Conservation (phyloP, 2,329 filamentous ascomycete species). For the Cladosporium phlei region DNA sequence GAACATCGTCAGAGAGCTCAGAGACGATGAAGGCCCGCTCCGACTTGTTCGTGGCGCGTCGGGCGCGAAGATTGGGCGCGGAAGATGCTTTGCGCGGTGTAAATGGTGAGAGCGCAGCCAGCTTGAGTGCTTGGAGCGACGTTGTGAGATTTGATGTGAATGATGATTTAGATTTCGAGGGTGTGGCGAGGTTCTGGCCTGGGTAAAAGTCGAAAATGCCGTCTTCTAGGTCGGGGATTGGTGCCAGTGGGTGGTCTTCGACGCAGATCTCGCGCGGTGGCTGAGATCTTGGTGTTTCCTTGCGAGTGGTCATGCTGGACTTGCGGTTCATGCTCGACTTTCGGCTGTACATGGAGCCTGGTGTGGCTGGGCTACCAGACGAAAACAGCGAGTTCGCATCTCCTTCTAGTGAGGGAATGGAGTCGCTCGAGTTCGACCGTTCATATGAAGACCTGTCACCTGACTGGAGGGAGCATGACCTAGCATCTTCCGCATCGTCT, state of each 20-base stretch:
- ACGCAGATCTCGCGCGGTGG: slow-evolving; percentile 50
- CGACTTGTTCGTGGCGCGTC: slow-evolving; percentile 1
- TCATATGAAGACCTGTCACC: slow-evolving; percentile 1
- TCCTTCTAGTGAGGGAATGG: slow-evolving; percentile 49
- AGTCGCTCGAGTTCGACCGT: slow-evolving; percentile 55
- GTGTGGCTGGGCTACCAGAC: slow-evolving; percentile 37
- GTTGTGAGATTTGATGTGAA: slow-evolving; percentile 62
- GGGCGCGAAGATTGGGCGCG: neutral
- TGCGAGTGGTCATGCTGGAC: slow-evolving; percentile 38
- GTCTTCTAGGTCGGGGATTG: slow-evolving; percentile 30
- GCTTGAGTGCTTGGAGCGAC: slow-evolving; percentile 57
- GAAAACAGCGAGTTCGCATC: slow-evolving; percentile 47
- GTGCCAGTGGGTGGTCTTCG: slow-evolving; percentile 54
- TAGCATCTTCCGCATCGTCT: slow-evolving; percentile 40
- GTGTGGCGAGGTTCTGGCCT: slow-evolving; percentile 29
- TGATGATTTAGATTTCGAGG: slow-evolving; percentile 40
- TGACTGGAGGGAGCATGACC: slow-evolving; percentile 5
- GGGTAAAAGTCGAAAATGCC: slow-evolving; percentile 31
- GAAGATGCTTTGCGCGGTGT: slow-evolving; percentile 1
- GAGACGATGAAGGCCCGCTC: neutral
- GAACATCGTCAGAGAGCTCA: slow-evolving; percentile 50
- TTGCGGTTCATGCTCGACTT: slow-evolving; percentile 33
- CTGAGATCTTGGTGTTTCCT: slow-evolving; percentile 45
- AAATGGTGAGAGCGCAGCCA: slow-evolving; percentile 56
- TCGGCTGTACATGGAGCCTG: slow-evolving; percentile 33